Base-by-base conservation (phyloP, 2,329 filamentous ascomycete species). In the Aspergillus thermomutatus region DNA sequence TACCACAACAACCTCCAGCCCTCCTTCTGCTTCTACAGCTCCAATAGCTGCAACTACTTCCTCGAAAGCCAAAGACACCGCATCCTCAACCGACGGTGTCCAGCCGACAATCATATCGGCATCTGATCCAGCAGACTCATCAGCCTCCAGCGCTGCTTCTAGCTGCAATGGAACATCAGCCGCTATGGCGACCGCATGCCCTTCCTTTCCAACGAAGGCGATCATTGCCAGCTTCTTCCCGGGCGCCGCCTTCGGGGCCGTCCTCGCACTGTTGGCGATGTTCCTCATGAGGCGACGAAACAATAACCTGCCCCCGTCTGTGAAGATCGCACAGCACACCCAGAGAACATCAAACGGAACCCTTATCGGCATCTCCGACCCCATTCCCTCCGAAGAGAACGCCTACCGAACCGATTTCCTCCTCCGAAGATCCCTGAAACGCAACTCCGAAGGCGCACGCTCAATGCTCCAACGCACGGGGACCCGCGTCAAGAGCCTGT, bases 231-330 rank as follows among this genome's bases (percentile, higher is more conserved):
- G 78, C 19, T 78, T 80, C 65, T 78, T 80, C 62, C 75, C 78
- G 3, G 78, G 78, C 5, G 64, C 76, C 17, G 52, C 78, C n/a
- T 68, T 74, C 27, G 78, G 78, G 6, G 70, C 73, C 73, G 49
- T 87, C 77, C 37, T 79, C 75, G 66, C 83, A 83, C 37, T 84
- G 80, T 61, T 79, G 72, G 69, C 86, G 54, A 64, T 72, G 40
- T 68, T 72, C 54, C 76, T 71, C 60, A 62, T 76, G 53, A 69
- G 75, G 50, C 68, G 70, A 41, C 56, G 61, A 51, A 59, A 64
- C 40, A 59, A 57, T 4, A 64, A 66, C 27, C 52, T 34, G 7
- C 58, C 62, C 11, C 51, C 57, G 3, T 50, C 57, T 3, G 54
- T 60, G 4, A 74, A 71, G 48, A 34, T 64, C 7, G 51, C 63